Evolutionary conservation across 495 filamentous ascomycete genomes (phyloP).

Genomic region (Penicillium desertorum): DNA sequence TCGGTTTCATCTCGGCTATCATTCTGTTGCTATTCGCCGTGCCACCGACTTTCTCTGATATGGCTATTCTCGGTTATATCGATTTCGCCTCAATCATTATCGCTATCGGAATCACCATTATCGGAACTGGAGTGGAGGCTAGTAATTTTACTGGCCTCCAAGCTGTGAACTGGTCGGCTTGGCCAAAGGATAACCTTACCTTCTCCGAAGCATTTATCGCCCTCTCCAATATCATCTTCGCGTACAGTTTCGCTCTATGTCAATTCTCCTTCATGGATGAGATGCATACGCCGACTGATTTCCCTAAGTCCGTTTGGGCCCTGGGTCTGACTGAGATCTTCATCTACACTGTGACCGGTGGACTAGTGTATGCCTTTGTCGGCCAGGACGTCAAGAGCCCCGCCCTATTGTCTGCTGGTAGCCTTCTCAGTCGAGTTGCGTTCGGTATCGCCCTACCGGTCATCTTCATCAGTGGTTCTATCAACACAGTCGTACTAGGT

Average conservation of each 20-base stretch:
- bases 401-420: conserved; percentile 61
- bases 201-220: conserved; percentile 53
- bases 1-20: conserved; percentile 59
- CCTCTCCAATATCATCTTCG: conserved; percentile 70
- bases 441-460: conserved; percentile 76
- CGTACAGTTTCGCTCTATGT: conserved; percentile 61
- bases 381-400: conserved; percentile 63
- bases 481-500: conserved; percentile 58
- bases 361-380: conserved; percentile 66
- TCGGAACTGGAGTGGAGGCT: conserved; percentile 55
- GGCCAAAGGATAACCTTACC: conserved; percentile 32
- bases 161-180: conserved; percentile 39
- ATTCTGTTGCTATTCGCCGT: conserved; percentile 60
- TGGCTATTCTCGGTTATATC: conserved; percentile 61
- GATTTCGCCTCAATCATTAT: conserved; percentile 64
- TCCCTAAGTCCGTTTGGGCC: conserved; percentile 58
- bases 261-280: conserved; percentile 73
- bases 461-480: conserved; percentile 65
- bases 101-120: conserved; percentile 68
- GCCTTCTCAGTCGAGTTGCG: conserved; percentile 61
- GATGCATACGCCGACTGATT: conserved; percentile 67
- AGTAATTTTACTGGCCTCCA: conserved; percentile 33
- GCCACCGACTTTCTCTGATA: conserved; percentile 52
- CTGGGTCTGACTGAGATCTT: conserved; percentile 60
- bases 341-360: conserved; percentile 66